Evolutionary conservation across 331 rosid genomes (phyloP).

Genomic region (Rhamnella rubrinervis): DNA sequence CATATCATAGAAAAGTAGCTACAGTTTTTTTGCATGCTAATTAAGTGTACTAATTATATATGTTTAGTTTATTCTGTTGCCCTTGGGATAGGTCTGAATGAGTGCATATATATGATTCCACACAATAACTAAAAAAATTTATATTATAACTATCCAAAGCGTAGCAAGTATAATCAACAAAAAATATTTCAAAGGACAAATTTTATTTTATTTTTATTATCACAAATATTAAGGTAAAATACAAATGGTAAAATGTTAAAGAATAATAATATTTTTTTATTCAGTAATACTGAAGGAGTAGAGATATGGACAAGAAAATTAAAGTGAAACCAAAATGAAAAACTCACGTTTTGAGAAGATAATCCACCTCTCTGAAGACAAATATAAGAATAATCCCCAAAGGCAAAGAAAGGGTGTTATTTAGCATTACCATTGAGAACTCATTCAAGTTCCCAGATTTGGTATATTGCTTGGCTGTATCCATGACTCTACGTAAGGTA

Average conservation of each 20-base stretch:
- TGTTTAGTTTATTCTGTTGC: slow-evolving; percentile 1
- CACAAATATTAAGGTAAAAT: background rate
- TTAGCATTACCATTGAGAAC: slow-evolving; percentile 97
- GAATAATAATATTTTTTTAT: background rate
- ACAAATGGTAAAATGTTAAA: background rate
- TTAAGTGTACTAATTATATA: background rate
- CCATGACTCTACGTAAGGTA: slow-evolving; percentile 94
- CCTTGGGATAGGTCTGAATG: background rate
- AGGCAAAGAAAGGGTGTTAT: slow-evolving; percentile 94
- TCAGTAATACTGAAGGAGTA: background rate
- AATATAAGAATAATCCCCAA: slow-evolving; percentile 73
- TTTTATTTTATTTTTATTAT: background rate
- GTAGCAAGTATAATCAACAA: too few species aligned
- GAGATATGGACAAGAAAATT: background rate
- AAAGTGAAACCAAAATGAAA: background rate
- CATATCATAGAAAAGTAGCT: background rate
- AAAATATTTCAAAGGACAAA: background rate
- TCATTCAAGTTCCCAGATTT: slow-evolving; percentile 89
- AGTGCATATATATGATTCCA: background rate
- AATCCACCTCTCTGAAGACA: slow-evolving; percentile 87
- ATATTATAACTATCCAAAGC: background rate
- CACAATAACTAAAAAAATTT: background rate
- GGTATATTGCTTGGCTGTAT: slow-evolving; percentile 86
- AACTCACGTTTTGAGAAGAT: slow-evolving; percentile 85
- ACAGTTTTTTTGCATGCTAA: background rate